A percentile compares a stretch with the other conserved stretches of the same genome.
These are phyloP conservation scores for Phytopythium cucurbitacearum DNA, from an alignment of 352 stramenopile genomes.

Conservation along the genomic window DNA sequence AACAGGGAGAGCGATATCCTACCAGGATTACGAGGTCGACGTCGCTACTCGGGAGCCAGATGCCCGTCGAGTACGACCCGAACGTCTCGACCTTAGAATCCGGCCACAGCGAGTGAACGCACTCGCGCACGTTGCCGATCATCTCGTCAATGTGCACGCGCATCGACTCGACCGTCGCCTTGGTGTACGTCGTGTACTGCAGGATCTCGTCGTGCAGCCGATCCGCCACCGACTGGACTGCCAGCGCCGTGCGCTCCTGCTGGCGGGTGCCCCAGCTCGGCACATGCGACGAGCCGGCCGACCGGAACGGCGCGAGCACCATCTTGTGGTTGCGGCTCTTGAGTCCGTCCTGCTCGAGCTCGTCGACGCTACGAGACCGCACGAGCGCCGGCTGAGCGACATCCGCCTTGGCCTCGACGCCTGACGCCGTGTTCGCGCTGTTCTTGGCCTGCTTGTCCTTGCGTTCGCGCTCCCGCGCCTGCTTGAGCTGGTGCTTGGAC, in stretches of 20 bases:
- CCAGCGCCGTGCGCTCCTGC: constrained; percentile 12
- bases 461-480: constrained; percentile 27
- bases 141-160: constrained; percentile 81
- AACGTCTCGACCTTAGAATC: constrained; percentile 78
- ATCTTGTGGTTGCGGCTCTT: constrained; percentile 75
- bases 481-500: constrained; percentile 24
- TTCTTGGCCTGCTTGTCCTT: constrained; percentile 26
- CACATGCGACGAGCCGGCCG: constrained; percentile 11
- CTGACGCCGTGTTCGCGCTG: constrained; percentile 4
- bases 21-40: constrained; percentile 82
- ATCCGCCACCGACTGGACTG: constrained; percentile 24
- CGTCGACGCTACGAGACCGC: constrained; percentile 1
- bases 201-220: constrained; percentile 79
- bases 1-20: constrained; percentile 3
- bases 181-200: constrained; percentile 70
- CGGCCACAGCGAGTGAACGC: constrained; percentile 68
- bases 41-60: constrained; percentile 85
- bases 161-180: constrained; percentile 67
- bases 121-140: constrained; percentile 66
- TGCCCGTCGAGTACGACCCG: constrained; percentile 82
- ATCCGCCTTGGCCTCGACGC: neutral
- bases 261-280: constrained; percentile 30
- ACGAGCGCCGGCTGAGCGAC: neutral
- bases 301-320: constrained; percentile 34
- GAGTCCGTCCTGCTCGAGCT: constrained; percentile 44